Evolutionary conservation across 2,329 filamentous ascomycete genomes (phyloP), one percentile per base, ranked within the genome.

Genomic region (Fusarium penzigii): DNA sequence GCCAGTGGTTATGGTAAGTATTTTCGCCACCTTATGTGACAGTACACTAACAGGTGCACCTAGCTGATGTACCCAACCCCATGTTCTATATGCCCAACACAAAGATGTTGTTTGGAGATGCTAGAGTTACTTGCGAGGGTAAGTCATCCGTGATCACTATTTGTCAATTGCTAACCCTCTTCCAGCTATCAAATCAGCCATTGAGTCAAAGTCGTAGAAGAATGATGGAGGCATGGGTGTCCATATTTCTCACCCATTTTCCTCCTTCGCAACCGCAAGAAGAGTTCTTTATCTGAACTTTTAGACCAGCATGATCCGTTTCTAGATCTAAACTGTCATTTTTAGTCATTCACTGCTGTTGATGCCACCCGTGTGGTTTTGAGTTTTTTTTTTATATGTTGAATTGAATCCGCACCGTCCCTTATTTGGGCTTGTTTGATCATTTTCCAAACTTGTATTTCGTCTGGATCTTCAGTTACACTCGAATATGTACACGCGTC

Each of bases 61-160:
- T 25, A 25, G 88, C 92, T 17, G 91, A 96, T 72, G 90, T 96
- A 10, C 89, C 88, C 11, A 96, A 96, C 68, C 91, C 92, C 1
- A 92, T 96, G 90, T 94, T 95, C 72, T 94, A 87, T 72, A 93
- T 92, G 88, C 87, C 89, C 4, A 88, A 88, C 46, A 92, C 91
- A 2, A 89, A 88, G 75, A 96, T 96, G 92, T 71, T 96, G 52
- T 96, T 96, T 73, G 91, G 92, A 25, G 92, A 96, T 74, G 92
- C 92, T 17, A 93, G 90, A 75, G 81, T 84, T 53, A 89, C 87
- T 53, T 93, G 89, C 67, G 90, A 94, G 76, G 89, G 86, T 88
- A 65, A 69, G 83, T 71, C 9, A 20, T 3, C 8, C 42, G n/a
- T n/a, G 29, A 3, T 4, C 20, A 13, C 10, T 14, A 6, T 2